These are phyloP conservation scores for Beauveria caledonica DNA, from an alignment of 2,329 filamentous ascomycete genomes.

Conservation along the genomic window DNA sequence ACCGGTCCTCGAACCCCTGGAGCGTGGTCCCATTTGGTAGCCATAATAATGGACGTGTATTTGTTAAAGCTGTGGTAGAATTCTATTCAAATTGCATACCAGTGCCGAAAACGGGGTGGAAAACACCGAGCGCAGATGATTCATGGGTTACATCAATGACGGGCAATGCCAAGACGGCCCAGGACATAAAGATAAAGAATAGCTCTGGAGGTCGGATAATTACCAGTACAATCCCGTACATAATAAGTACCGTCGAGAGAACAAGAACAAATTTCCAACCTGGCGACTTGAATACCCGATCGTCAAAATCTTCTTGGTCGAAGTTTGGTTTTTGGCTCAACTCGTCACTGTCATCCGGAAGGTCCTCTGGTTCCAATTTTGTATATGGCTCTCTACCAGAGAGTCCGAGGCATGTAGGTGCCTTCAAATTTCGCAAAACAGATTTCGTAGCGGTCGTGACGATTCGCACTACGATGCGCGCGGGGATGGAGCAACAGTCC, in stretches of 20 bases:
- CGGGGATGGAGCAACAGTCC: constrained; percentile 16
- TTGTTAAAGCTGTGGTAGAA: constrained; percentile 18
- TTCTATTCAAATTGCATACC: constrained; percentile 22
- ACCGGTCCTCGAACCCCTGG: constrained; percentile 23
- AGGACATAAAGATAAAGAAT: constrained; percentile 26
- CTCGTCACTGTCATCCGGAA: neutral
- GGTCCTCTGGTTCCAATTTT: neutral
- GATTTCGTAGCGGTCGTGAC: constrained; percentile 14
- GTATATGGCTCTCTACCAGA: neutral
- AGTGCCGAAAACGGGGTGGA: constrained; percentile 19
- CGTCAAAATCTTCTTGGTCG: neutral
- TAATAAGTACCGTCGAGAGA: constrained; percentile 7
- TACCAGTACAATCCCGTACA: constrained; percentile 19
- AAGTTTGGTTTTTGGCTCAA: neutral
- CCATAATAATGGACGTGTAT: constrained; percentile 18
- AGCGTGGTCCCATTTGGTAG: constrained; percentile 16
- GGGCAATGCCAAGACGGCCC: constrained; percentile 25
- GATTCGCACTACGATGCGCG: constrained; percentile 16
- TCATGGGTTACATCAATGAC: constrained; percentile 27
- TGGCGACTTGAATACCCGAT: neutral
- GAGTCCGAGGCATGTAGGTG: neutral
- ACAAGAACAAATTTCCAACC: constrained; percentile 7
- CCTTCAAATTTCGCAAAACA: neutral
- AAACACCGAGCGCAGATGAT: constrained; percentile 21
- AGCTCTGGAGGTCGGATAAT: constrained; percentile 22